Base-by-base conservation (phyloP, 176 grass and related monocot genomes). In the Musa schizocarpa region DNA sequence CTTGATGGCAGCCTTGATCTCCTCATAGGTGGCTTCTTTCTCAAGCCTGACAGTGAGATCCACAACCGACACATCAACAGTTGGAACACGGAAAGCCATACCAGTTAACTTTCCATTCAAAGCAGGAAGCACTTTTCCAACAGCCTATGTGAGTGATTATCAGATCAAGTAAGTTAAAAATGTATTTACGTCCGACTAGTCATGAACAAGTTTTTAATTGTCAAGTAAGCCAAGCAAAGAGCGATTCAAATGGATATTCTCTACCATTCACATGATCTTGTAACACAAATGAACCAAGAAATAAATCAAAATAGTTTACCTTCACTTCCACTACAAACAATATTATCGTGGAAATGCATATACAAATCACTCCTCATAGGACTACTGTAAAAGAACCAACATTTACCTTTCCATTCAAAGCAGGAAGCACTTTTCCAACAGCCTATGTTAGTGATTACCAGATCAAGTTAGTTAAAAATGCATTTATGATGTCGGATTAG, bases 31-130 rank as follows among this genome's bases (percentile, higher is more conserved):
- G 14, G 67, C 67, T 70, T 11, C 29, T 25, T 70, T 70, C 67
- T 70, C 67, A 19, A 70, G 67, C 67, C 25, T 70, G 26, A 70
- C 67, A 19, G 67, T 70, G 26, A 70, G 67, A 19, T 70, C 67
- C 27, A 70, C 67, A 9, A 70, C 67, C 9, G 67, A 70, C 2
- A 70, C 67, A 70, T 70, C 67, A 13, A 70, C 34, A 8, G 16
- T 70, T 50, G 67, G 67, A 49, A 70, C 67, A 8, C 67, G 19
- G 63, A 66, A 66, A 66, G 63, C 5, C 63, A 66, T 66, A 10
- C 63, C 63, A 1, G 63, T 66, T 21, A 66, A 66, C 22, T 66
- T 66, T 26, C 22, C 63, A 21, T 29, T 29, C 63, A 66, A 66
- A 24, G 26, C 10, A 43, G 67, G 67, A 25, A 70, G 67, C 26